Evolutionary conservation across 345 rosid species (phyloP), one percentile per base, ranked within the genome.

Genomic region (Dipteronia dyeriana): DNA sequence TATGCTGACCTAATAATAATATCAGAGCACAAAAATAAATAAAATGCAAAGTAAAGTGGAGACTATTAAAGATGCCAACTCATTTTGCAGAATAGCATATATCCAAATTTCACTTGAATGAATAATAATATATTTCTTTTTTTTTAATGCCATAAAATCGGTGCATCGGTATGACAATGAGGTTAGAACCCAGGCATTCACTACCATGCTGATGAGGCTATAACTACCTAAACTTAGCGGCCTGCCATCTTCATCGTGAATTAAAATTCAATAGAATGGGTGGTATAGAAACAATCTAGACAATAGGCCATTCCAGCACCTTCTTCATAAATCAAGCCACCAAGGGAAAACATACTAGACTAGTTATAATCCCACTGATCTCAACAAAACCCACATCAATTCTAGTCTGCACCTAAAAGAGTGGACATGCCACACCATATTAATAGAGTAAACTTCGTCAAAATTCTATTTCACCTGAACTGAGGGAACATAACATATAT

Each of bases 1-100:
- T 61, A 94, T 85, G 81, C 85, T 87, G 70, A 90, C 87, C 99
- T 95, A 77, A 10, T 70, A 76, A 0, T 14, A 69, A 47, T 39
- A 59, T 39, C 5, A 26, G 10, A 69, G n/a, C 19, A 51, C 12
- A 31, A 9, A n/a, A 70, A 20, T 45, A 64, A 70, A 51, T 29
- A 56, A 51, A 38, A n/a, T 43, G 39, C n/a, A 22, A 63, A 66
- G 34, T 31, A 5, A 0, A 19, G 20, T 22, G 17, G 29, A 62
- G 54, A 65, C 5, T 11, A 47, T 19, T 49, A n/a, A 17, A 63
- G n/a, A 39, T 4, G 25, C 60, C 29, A 63, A 29, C 29, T 38
- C 19, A 51, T 51, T 34, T 29, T 13, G 49, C 6, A 49, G 11
- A 22, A 61, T 20, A 49, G 45, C 34, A 8, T 66, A 53, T 34